Evolutionary conservation across 83 land plant genomes (phyloP), one percentile per base, ranked within the genome.

Genomic region (Picea abies): DNA sequence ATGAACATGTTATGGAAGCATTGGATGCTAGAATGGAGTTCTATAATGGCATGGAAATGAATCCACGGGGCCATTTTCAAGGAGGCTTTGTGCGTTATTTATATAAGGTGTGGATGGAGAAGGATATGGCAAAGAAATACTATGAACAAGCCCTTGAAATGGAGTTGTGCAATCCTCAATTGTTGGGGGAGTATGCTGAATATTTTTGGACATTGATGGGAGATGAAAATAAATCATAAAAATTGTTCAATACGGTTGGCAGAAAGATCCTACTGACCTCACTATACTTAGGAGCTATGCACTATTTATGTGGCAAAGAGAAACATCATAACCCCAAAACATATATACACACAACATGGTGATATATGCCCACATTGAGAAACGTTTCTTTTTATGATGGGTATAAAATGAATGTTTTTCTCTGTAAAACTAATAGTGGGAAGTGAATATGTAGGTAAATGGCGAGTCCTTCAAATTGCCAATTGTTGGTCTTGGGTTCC

Each of bases 141-240:
- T 80, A 65, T 80, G 78, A 80, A 20, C 73, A 22, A 41, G 82
- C 78, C 26, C 78, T 80, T 47, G 73, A 76, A 44, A 23, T 22
- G 35, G 82, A 66, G 11, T 78, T 60, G 16, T 4, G n/a, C 17
- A 66, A 80, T 80, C 35, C 56, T 39, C 47, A 12, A 47, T n/a
- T 80, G 56, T 19, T 80, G 35, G 78, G 9, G 0, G 60, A 80
- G 35, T 80, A 80, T 41, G 82, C 82, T 11, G 58, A 39, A 65
- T 80, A 41, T 80, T 25, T 26, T 37, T 80, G 82, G 82, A n/a
- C 11, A 10, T 35, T 26, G 17, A 22, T 80, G 69, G 82, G 37
- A 12, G 35, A 41, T 67, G 77, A 39, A 41, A 29, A 22, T 19
- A 80, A 65, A 67, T 56, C 82, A 23, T 78, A 80, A 8, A 32